These are phyloP conservation scores for Annulohypoxylon bovei DNA, from an alignment of 495 filamentous ascomycete species.

Conservation along the genomic window DNA sequence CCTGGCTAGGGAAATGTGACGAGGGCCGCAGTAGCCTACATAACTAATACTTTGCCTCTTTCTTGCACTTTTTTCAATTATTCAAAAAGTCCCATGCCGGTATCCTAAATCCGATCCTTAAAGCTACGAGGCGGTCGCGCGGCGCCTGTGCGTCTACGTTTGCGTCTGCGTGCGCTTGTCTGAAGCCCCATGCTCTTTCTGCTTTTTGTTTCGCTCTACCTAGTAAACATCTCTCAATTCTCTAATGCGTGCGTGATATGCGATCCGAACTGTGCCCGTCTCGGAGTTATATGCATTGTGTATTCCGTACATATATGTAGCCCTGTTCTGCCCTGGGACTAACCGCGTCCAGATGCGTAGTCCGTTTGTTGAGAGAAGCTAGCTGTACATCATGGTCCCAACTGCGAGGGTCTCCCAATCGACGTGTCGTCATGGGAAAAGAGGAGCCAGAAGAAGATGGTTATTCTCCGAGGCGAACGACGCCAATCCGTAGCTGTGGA, in stretches of 20 bases:
- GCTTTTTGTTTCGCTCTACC: conserved; percentile 3
- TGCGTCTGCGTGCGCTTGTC: conserved; percentile 10
- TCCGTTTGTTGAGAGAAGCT: conserved; percentile 1
- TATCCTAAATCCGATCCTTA: conserved; percentile 6
- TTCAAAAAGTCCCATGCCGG: conserved; percentile 12
- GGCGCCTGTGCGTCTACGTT: conserved; percentile 7
- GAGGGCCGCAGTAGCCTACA: conserved; percentile 37
- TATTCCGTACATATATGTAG: conserved; percentile 7
- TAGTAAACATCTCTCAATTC: conserved; percentile 2
- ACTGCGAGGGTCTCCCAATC: conserved; percentile 32
- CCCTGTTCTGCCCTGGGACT: not conserved
- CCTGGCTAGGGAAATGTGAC: conserved; percentile 26
- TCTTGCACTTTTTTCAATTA: not conserved
- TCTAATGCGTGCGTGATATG: conserved; percentile 16
- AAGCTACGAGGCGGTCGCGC: not conserved
- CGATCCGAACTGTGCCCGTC: conserved; percentile 13
- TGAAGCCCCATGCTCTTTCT: conserved; percentile 7
- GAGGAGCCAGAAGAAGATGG: conserved; percentile 25
- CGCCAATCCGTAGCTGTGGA: conserved; percentile 21
- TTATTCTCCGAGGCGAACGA: conserved; percentile 39
- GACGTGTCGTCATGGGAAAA: conserved; percentile 29
- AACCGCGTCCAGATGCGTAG: not conserved
- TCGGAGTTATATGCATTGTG: conserved; percentile 21
- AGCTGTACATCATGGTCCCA: conserved; percentile 18
- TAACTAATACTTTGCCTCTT: conserved; percentile 10